phyloP scores from a whole-genome alignment of 2,329 filamentous ascomycete species.

The Chlorencoelia australis region DNA sequence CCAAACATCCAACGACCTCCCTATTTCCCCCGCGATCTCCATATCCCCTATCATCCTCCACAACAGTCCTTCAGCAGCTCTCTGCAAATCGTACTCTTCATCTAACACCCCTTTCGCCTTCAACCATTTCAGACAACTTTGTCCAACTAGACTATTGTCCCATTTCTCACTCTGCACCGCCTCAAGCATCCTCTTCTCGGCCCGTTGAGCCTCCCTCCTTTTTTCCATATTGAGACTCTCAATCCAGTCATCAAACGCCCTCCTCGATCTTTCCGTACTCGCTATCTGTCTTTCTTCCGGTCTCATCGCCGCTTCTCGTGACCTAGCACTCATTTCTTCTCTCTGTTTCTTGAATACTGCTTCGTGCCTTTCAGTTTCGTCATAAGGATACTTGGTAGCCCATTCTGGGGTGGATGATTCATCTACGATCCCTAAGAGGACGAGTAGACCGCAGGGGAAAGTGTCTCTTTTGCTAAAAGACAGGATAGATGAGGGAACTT shows the following conservation, averaged over 20 bases:
- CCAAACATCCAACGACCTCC: conserved; percentile 40
- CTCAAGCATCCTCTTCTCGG: conserved; percentile 37
- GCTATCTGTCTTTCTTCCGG: conserved; percentile 34
- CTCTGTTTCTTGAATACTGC: conserved; percentile 27
- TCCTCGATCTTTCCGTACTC: conserved; percentile 31
- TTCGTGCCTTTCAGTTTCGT: conserved; percentile 30
- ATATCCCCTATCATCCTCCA: conserved; percentile 43
- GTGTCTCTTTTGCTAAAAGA: conserved; percentile 40
- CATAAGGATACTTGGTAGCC: conserved; percentile 34
- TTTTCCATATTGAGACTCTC: conserved; percentile 36
- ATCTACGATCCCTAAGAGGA: conserved; percentile 41
- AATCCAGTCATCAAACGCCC: conserved; percentile 35
- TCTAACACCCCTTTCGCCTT: conserved; percentile 24
- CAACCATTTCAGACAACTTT: conserved; percentile 37
- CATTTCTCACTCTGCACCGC: conserved; percentile 45
- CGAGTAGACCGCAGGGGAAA: conserved; percentile 49
- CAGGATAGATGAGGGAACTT: conserved; percentile 43
- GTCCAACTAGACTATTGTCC: conserved; percentile 37
- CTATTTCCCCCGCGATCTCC: conserved; percentile 32
- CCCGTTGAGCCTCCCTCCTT: conserved; percentile 32
- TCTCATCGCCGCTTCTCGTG: conserved; percentile 35
- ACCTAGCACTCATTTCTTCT: conserved; percentile 34
- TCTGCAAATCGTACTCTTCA: conserved; percentile 27
- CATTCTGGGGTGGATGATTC: conserved; percentile 45
- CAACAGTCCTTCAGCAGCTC: conserved; percentile 36